Conservation (phyloP, 148 eudicot genomes). For the Diospyros kaki region DNA sequence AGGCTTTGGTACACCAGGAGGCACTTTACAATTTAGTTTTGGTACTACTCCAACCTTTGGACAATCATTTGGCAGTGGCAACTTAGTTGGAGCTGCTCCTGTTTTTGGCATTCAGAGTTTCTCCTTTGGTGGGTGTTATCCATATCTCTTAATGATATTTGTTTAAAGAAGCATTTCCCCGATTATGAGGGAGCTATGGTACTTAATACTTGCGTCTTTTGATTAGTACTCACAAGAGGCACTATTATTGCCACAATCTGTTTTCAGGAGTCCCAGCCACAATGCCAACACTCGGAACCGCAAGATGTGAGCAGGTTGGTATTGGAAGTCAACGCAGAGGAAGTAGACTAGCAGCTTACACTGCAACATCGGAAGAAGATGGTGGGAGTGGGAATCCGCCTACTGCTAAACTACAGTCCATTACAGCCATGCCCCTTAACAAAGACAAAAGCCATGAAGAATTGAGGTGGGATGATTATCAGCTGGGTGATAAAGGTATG, state of each 20-base stretch:
- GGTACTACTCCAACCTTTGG: not conserved
- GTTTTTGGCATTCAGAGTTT: constrained; percentile 6
- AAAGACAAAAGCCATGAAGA: constrained; percentile 21
- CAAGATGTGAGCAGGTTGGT: constrained; percentile 6
- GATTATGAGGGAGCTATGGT: not conserved
- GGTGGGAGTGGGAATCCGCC: not conserved
- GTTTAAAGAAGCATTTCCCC: not conserved
- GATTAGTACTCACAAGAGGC: not conserved
- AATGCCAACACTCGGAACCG: not conserved
- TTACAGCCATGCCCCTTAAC: constrained; percentile 21
- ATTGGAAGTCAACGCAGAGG: constrained; percentile 6
- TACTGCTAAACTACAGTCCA: constrained; percentile 13
- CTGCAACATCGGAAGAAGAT: constrained; percentile 17
- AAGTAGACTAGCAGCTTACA: constrained; percentile 19
- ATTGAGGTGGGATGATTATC: constrained; percentile 29
- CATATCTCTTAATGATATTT: not conserved
- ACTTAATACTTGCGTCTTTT: not conserved
- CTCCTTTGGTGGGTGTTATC: constrained; percentile 5
- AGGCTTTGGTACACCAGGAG: constrained; percentile 5
- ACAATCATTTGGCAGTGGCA: not conserved
- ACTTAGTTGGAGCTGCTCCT: not conserved
- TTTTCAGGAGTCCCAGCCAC: constrained; percentile 14
- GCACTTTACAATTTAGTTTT: not conserved
- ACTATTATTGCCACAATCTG: not conserved
- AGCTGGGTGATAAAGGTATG: constrained; percentile 30